phyloP scores from a whole-genome alignment of 2,329 filamentous ascomycete species.

The Tolypocladium guangdongense region DNA sequence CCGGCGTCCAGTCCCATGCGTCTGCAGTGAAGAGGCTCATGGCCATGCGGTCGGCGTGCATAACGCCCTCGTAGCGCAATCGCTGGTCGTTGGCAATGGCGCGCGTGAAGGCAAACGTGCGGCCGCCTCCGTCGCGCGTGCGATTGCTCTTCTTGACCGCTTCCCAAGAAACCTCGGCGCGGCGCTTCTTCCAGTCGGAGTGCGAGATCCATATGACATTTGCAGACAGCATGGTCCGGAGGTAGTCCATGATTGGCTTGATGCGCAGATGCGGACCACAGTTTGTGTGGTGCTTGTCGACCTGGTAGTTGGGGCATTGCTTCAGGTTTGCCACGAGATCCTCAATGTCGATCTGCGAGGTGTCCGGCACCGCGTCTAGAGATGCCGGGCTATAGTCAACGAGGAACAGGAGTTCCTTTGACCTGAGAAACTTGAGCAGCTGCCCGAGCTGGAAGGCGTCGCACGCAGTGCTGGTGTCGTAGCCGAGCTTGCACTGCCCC shows the following conservation, averaged over 20 bases:
- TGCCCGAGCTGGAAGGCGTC: constrained; percentile 72
- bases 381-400: constrained; percentile 42
- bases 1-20: constrained; percentile 50
- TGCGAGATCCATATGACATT: constrained; percentile 31
- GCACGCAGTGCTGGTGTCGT: constrained; percentile 60
- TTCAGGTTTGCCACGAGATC: constrained; percentile 48
- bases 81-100: constrained; percentile 38
- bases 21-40: constrained; percentile 43
- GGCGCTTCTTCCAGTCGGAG: constrained; percentile 34
- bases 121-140: constrained; percentile 3
- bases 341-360: constrained; percentile 49
- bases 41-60: constrained; percentile 41
- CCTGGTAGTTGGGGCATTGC: constrained; percentile 61
- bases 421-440: constrained; percentile 60
- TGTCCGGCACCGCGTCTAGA: constrained; percentile 31
- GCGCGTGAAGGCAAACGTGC: constrained; percentile 38
- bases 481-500: constrained; percentile 61
- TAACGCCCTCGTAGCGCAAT: constrained; percentile 34
- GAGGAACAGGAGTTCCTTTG: constrained; percentile 49
- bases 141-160: constrained; percentile 8
- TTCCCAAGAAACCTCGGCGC: constrained; percentile 30
- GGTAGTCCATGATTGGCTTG: constrained; percentile 53
- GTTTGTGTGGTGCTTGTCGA: constrained; percentile 62
- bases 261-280: constrained; percentile 59
- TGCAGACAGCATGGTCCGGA: constrained; percentile 45